These are phyloP conservation scores for Lipomyces yamanashiensis DNA, from an alignment of 805 yeast species.

Conservation along the genomic window DNA sequence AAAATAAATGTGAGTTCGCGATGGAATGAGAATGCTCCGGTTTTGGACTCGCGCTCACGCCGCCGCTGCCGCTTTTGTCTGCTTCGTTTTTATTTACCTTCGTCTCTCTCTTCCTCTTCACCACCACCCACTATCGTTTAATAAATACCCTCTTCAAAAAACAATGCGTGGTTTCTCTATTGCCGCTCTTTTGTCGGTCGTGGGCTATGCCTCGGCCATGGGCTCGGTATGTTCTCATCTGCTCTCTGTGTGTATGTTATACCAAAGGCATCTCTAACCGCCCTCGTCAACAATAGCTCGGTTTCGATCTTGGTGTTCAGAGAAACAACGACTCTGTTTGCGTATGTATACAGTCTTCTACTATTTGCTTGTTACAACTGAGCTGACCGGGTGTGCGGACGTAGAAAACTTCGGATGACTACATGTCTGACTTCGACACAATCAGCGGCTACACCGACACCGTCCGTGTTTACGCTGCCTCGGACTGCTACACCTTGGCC, in stretches of 20 bases:
- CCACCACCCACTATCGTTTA: not conserved
- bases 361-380: not conserved
- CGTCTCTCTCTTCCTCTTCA: not conserved
- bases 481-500: slow-evolving; percentile 91
- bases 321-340: slow-evolving; percentile 49
- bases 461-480: slow-evolving; percentile 86
- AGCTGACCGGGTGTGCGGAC: not conserved
- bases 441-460: slow-evolving; percentile 63
- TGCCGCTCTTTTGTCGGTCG: slow-evolving; percentile 50
- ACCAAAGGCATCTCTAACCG: slow-evolving; percentile 3
- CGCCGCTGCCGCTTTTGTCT: slow-evolving; percentile 10
- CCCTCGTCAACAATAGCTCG: slow-evolving; percentile 54
- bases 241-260: slow-evolving; percentile 7
- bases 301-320: slow-evolving; percentile 86
- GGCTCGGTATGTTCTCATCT: slow-evolving; percentile 49
- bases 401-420: slow-evolving; percentile 57
- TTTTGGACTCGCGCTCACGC: slow-evolving; percentile 12
- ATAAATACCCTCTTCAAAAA: not conserved
- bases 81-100: not conserved
- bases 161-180: slow-evolving; percentile 48
- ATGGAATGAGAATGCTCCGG: slow-evolving; percentile 12
- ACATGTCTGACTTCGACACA: slow-evolving; percentile 64
- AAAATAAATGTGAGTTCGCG: slow-evolving; percentile 12
- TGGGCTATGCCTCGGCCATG: slow-evolving; percentile 58
- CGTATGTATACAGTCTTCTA: slow-evolving; percentile 22